A percentile compares a stretch with the other conserved stretches of the same genome.
phyloP scores from a whole-genome alignment of 495 filamentous ascomycete genomes.

The Pyrenula aspistea region DNA sequence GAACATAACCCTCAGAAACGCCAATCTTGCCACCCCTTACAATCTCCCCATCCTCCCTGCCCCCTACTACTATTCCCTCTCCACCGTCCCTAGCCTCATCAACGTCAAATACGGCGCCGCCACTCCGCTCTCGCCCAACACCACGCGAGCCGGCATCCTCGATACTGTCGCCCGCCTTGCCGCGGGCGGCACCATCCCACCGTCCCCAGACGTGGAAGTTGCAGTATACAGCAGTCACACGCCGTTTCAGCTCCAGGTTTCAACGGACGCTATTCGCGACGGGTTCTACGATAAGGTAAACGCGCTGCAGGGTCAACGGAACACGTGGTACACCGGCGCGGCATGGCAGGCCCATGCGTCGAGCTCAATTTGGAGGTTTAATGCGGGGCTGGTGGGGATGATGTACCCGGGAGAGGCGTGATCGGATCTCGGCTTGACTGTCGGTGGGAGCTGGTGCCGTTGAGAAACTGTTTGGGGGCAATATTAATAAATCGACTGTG shows the following conservation, averaged over 20 bases:
- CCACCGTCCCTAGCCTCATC: constrained; percentile 5
- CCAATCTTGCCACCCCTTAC: constrained; percentile 16
- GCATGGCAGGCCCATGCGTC: constrained; percentile 19
- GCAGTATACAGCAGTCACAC: constrained; percentile 12
- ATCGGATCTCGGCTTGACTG: too few relatives aligned
- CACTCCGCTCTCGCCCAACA: constrained; percentile 4
- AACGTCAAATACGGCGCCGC: constrained; percentile 7
- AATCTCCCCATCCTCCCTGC: constrained; percentile 15
- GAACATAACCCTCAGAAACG: constrained; percentile 14
- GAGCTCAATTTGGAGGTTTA: constrained; percentile 21
- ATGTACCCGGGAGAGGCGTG: not conserved
- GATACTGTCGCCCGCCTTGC: constrained; percentile 4
- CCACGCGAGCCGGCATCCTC: constrained; percentile 8
- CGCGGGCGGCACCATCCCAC: constrained; percentile 8
- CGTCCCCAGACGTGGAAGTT: constrained; percentile 9
- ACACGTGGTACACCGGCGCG: constrained; percentile 43
- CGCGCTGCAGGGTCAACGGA: constrained; percentile 36
- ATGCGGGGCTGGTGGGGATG: constrained; percentile 2
- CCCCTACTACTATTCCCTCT: constrained; percentile 11
- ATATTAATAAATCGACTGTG: too few relatives aligned
- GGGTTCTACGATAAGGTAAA: constrained; percentile 40
- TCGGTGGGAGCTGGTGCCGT: too few relatives aligned
- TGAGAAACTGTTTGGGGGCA: too few relatives aligned
- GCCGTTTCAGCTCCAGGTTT: constrained; percentile 19
- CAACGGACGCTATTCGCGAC: constrained; percentile 18